phyloP scores from a whole-genome alignment of 2,329 filamentous ascomycete genomes.

The Epicoccum sorghinum region DNA sequence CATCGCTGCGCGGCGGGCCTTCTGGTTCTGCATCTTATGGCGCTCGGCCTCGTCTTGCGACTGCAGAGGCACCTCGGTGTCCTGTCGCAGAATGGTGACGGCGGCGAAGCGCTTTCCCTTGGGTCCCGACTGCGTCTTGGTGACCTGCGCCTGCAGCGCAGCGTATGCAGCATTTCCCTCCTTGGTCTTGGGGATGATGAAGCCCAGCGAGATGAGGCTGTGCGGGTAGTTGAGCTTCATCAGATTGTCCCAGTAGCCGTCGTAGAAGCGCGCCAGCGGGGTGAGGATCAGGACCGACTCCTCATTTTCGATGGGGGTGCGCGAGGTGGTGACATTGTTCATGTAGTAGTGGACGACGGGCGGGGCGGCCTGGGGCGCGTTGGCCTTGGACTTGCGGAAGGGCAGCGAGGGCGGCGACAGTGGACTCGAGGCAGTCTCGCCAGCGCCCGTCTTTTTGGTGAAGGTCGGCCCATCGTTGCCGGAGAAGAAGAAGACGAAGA shows the following conservation, averaged over 20 bases:
- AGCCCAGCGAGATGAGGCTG: conserved; percentile 91
- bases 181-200: conserved; percentile 92
- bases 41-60: conserved; percentile 88
- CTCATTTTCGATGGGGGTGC: conserved; percentile 74
- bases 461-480: conserved; percentile 62
- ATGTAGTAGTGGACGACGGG: conserved; percentile 93
- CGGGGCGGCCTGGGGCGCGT: conserved; percentile 67
- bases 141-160: conserved; percentile 82
- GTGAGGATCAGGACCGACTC: conserved; percentile 92
- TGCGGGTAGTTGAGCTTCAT: conserved; percentile 85
- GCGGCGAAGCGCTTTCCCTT: conserved; percentile 86
- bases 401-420: conserved; percentile 77
- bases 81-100: conserved; percentile 92
- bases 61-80: conserved; percentile 80
- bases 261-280: conserved; percentile 91
- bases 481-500: conserved; percentile 66
- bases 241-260: conserved; percentile 94
- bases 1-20: conserved; percentile 85
- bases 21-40: conserved; percentile 91
- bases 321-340: conserved; percentile 88
- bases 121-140: conserved; percentile 82
- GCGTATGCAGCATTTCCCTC: conserved; percentile 88
- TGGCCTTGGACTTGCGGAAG: conserved; percentile 69
- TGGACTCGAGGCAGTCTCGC: conserved; percentile 67
- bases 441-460: conserved; percentile 56